A percentile compares a stretch with the other conserved stretches of the same genome.
Evolutionary conservation across 768 basidiomycete species (phyloP).

Genomic region (Floccularia luteovirens): DNA sequence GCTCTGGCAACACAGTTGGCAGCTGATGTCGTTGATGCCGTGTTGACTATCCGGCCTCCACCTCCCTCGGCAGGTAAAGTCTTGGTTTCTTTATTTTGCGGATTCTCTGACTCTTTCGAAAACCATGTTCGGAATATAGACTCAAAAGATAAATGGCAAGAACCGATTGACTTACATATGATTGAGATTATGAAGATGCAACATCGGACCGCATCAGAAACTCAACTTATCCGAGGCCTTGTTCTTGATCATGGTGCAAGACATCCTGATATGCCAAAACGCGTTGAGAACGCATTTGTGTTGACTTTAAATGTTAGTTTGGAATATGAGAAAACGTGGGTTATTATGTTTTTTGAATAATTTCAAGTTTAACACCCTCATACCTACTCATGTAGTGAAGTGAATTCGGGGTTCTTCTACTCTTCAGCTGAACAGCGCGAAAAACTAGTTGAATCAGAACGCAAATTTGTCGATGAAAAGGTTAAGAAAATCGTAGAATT

Average conservation of each 20-base stretch:
- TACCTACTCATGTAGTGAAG: conserved; percentile 67
- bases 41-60: conserved; percentile 76
- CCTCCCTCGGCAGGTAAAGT: conserved; percentile 49
- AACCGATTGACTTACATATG: conserved; percentile 98
- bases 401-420: conserved; percentile 99
- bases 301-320: conserved; percentile 94
- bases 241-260: conserved; percentile 96
- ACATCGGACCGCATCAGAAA: conserved; percentile 96
- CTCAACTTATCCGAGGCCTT: conserved; percentile 89
- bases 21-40: conserved; percentile 92
- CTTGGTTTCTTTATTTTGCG: conserved; percentile 8
- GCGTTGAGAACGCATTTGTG: conserved; percentile 93
- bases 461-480: conserved; percentile 89
- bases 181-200: conserved; percentile 99
- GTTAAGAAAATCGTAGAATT: conserved; percentile 94
- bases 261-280: conserved; percentile 99
- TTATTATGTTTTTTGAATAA: conserved; percentile 12
- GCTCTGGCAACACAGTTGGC: conserved; percentile 82
- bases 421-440: conserved; percentile 97
- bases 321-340: conserved; percentile 99
- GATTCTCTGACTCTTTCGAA: not conserved
- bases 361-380: conserved; percentile 9
- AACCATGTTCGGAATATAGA: too few species aligned
- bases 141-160: conserved; percentile 60
- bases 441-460: conserved; percentile 96